Base-by-base conservation (phyloP, 805 yeast species). In the Barnettozyma botsteinii region DNA sequence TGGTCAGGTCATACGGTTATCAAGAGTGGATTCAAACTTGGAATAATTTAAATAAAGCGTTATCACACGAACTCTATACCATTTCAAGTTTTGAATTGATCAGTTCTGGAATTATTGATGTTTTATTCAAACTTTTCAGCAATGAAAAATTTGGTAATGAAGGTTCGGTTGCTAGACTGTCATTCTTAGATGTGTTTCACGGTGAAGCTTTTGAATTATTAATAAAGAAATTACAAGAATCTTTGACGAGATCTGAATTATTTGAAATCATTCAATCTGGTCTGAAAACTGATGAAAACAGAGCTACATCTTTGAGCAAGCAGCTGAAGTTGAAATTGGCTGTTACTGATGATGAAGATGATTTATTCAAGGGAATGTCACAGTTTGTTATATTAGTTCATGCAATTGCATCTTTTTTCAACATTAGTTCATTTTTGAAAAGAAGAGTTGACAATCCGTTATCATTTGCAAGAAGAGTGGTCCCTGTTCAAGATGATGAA, bases 31-130 rank as follows among this genome's bases (percentile, higher is more conserved):
- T 40, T 2, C 37, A 37, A 3, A 13, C 66, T 7, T 69, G 80
- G 78, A 32, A 52, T 3, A 52, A 56, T 31, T 56, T 78, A 5
- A 60, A 59, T 11, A 38, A 45, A 5, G 55, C 65, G 1, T 50
- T 73, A 20, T 64, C 66, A 13, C 49, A 46, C 15, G 54, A 55
- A 1, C 40, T 43, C 8, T 53, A 46, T 29, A 46, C 50, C 6
- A 63, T 83, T 5, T 85, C 95, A 0, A 80, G 89, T 43, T 85
- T 79, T 61, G 95, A 87, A 55, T 64, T 88, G 25, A 68, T 79
- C 6, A 71, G 82, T 3, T 82, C 88, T 2, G 88, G 88, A 0
- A 57, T 85, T 7, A 67, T 82, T 7, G 65, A 66, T 6, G 51
- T 66, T 1, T 55, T 82, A 22, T 50, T 65, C 4, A 19, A 41